Base-by-base conservation (phyloP, 2,329 filamentous ascomycete species). In the Dissoconium aciculare region DNA sequence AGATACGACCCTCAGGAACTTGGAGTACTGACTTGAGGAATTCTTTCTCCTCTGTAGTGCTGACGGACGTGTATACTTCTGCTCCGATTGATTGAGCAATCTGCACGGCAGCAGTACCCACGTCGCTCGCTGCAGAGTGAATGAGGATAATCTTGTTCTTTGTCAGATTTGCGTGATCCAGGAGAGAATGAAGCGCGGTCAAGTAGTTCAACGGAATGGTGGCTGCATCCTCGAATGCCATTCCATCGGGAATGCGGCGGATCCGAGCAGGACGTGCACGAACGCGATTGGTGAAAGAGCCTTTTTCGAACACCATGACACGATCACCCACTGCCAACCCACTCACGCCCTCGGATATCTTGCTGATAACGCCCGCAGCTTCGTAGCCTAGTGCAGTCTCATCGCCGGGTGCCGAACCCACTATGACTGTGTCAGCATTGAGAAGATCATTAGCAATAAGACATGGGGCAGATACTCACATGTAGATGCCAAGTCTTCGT, bases 301-400 rank as follows among this genome's bases (percentile, higher is more conserved):
- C 33, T 11, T 34, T 31, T 9, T 32, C 27, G 29, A 30, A 27
- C 8, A 29, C 25, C 9, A 36, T 17, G 12, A 45, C 41, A 8
- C 49, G 37, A 13, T 52, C 38, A 9, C 51, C 54, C 5, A 35
- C 27, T 15, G 36, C 42, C 4, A 49, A 26, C n/a, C 35, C 28
- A 5, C 12, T 32, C 30, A 53, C 46, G 10, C 44, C 43, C n/a
- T n/a, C n/a, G n/a, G n/a, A n/a, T n/a, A n/a, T n/a, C n/a, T n/a
- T n/a, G n/a, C n/a, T n/a, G n/a, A 55, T 35, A 14, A 52, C 33
- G 3, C 57, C 57, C 3, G 51, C 42, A 15, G 47, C 49, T 30
- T 58, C 57, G 4, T 47, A 46, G 3, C 47, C 50, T 40, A 59
- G 50, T 9, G 37, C 32, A 2, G 45, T 36, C 1, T 46, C 43